Conservation (phyloP, 2,329 filamentous ascomycete genomes). For the Venturia nashicola region DNA sequence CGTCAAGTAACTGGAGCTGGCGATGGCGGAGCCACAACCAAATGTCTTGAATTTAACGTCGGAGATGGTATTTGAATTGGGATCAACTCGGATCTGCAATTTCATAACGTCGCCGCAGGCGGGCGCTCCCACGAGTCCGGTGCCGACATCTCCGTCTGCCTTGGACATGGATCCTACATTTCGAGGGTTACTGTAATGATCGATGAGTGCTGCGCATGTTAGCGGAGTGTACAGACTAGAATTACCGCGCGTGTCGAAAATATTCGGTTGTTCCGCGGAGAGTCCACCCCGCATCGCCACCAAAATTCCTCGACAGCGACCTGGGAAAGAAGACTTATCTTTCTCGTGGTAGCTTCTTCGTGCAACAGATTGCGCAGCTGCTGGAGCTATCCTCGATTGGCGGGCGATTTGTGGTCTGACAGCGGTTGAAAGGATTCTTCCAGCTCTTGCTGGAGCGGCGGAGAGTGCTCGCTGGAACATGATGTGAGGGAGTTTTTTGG, state of each 20-base stretch:
- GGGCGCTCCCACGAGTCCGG: slow-evolving; percentile 81
- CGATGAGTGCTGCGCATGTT: slow-evolving; percentile 44
- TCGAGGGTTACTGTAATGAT: slow-evolving; percentile 70
- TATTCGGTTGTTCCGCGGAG: slow-evolving; percentile 10
- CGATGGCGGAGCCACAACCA: slow-evolving; percentile 88
- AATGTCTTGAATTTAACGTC: slow-evolving; percentile 99
- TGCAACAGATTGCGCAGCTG: not conserved
- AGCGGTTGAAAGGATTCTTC: slow-evolving; percentile 36
- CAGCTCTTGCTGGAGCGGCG: slow-evolving; percentile 39
- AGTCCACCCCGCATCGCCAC: slow-evolving; percentile 9
- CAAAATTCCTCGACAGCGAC: slow-evolving; percentile 11
- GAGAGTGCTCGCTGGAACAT: slow-evolving; percentile 49
- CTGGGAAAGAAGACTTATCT: slow-evolving; percentile 34
- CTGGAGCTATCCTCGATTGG: slow-evolving; percentile 7
- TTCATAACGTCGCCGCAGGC: slow-evolving; percentile 92
- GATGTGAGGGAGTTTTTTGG: slow-evolving; percentile 13
- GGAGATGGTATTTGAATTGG: slow-evolving; percentile 72
- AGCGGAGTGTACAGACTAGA: slow-evolving; percentile 18
- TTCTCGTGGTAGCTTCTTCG: slow-evolving; percentile 53
- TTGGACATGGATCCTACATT: slow-evolving; percentile 74
- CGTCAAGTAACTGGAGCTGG: slow-evolving; percentile 86
- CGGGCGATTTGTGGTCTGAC: slow-evolving; percentile 34
- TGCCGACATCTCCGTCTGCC: slow-evolving; percentile 71
- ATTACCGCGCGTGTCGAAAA: not conserved
- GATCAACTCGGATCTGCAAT: slow-evolving; percentile 85